Evolutionary conservation across 2,329 filamentous ascomycete genomes (phyloP), one percentile per base, ranked within the genome.

Genomic region (Dactylellina sp.): DNA sequence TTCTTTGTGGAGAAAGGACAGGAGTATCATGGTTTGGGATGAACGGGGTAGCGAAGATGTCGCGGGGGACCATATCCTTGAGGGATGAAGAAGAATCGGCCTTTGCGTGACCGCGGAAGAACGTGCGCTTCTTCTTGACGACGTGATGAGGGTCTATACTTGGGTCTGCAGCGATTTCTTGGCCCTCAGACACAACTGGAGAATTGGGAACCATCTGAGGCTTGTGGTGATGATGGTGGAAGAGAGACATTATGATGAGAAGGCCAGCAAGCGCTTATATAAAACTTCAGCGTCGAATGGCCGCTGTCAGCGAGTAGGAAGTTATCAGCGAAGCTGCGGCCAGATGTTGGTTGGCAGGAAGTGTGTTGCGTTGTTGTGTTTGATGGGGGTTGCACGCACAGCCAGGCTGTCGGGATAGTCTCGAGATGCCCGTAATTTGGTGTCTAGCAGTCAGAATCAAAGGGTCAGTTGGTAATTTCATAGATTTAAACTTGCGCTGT

Each of bases 111-210:
- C 63, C 63, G 18, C 61, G 70, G 42, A 74, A 74, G 44, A 74
- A 74, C 2, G 70, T 74, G 16, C 70, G 70, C 40, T 66, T 74
- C 55, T 74, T 74, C 49, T 74, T 74, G 20, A 66, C 32, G 12
- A 60, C 42, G 9, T 61, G 61, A 16, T 53, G 61, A 28, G n/a
- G 35, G n/a, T 74, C 70, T 28, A 32, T 5, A 7, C 25, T 20
- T 1, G 40, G 22, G 22, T 49, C 62, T 12, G 42, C 9, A 37
- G 16, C 60, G 56, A 37, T 24, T 11, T 72, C 60, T 11, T 42
- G 47, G 25, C 44, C 55, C 42, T 16, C 12, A 44, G 59, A 28
- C 37, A 64, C 49, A 11, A 40, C 35, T 25, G 16, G 14, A 11
- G 66, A 71, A 20, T 71, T 71, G 28, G 66, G 40, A 35, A 64